Evolutionary conservation across 2,329 filamentous ascomycete genomes (phyloP), one percentile per base, ranked within the genome.

Genomic region (Lecanicillium sp.): DNA sequence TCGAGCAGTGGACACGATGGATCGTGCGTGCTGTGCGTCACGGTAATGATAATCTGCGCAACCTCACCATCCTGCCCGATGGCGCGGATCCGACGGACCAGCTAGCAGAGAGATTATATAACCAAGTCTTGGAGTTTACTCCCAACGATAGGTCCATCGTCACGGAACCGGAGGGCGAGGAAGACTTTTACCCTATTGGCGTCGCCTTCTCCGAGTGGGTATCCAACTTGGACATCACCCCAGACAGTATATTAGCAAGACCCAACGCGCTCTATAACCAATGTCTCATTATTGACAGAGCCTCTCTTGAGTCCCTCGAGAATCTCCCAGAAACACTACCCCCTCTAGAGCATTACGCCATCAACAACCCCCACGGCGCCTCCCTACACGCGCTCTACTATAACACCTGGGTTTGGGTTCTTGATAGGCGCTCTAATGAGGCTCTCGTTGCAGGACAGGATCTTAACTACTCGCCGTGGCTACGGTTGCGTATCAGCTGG

Each of bases 261-360:
- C 21, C 21, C 32, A 45, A 45, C 24, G 29, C 43, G 30, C 43
- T 29, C 29, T 45, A 45, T 24, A 21, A 45, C 30, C 29, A 36
- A 30, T 45, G 43, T 29, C 33, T 45, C 17, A 45, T 45, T 33
- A 38, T 45, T 21, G 43, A 45, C 19, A 36, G 26, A 23, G 32
- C 19, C n/a, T n/a, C 43, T 10, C 43, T 45, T 14, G 32, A 36
- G 24, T 24, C 43, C n/a, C 43, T 45, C n/a, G 43, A 45, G 32
- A 30, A 24, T 12, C 43, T 45, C 17, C 30, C 43, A 12, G 43
- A 36, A 23, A 38, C 30, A 14, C 20, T 45, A 21, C 43, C 43
- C n/a, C 43, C 43, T 23, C 7, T 36, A 9, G 30, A 37, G 20
- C 32, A 36, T 29, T 17, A 19, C 19, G 27, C 14, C 14, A 36